phyloP scores from a whole-genome alignment of 176 grass and related monocot species.

The Hsuehochloa calcarea region DNA sequence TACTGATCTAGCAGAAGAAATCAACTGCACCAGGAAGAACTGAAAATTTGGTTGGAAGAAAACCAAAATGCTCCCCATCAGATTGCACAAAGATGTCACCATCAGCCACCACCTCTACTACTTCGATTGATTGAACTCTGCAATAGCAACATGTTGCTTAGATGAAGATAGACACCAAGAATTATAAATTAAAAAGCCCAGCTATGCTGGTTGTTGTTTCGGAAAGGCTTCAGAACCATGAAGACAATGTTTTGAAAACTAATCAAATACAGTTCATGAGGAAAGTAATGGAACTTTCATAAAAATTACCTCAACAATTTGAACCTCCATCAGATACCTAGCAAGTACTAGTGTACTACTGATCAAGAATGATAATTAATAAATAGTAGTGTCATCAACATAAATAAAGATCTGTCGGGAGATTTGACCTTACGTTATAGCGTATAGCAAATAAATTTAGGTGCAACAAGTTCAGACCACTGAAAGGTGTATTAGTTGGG shows the following conservation, averaged over 20 bases:
- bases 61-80: slow-evolving; percentile 89
- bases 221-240: background rate
- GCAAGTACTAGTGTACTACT: background rate
- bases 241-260: background rate
- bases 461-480: background rate
- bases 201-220: background rate
- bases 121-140: slow-evolving; percentile 81
- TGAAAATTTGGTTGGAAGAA: slow-evolving; percentile 74
- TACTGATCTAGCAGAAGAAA: slow-evolving; percentile 61
- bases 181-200: background rate
- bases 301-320: background rate
- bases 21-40: slow-evolving; percentile 67
- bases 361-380: slow-evolving; percentile 1
- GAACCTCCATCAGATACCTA: background rate
- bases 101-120: slow-evolving; percentile 46
- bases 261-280: background rate
- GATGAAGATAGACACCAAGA: background rate
- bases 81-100: slow-evolving; percentile 75
- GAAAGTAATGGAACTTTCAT: background rate
- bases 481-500: background rate
- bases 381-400: background rate
- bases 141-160: slow-evolving; percentile 19
- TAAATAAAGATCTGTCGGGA: background rate
- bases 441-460: background rate
- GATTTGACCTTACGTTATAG: background rate